Evolutionary conservation across 2,329 filamentous ascomycete genomes (phyloP).

Genomic region (Hypoxylon sp.): DNA sequence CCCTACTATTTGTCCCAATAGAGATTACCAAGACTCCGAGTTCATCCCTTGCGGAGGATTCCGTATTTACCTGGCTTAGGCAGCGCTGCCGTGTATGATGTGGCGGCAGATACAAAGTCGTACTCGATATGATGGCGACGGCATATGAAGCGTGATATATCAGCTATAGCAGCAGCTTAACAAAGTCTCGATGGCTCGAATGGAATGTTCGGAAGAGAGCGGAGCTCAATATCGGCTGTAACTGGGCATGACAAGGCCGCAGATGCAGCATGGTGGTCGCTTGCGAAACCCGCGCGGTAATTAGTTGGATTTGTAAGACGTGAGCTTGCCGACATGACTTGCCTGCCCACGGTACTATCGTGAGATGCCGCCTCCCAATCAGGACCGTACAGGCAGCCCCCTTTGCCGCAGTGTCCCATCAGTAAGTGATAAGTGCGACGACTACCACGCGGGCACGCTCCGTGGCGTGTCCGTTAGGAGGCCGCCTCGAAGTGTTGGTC

Average conservation of each 20-base stretch:
- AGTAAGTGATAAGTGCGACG: background rate
- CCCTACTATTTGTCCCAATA: background rate
- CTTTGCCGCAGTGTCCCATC: slow-evolving; percentile 1
- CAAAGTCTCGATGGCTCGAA: slow-evolving; percentile 11
- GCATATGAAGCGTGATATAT: background rate
- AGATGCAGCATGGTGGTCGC: slow-evolving; percentile 4
- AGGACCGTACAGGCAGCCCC: background rate
- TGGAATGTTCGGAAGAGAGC: slow-evolving; percentile 30
- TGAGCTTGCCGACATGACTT: slow-evolving; percentile 23
- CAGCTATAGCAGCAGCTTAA: slow-evolving; percentile 2
- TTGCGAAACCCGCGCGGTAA: slow-evolving; percentile 31
- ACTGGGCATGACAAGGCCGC: too few relatives aligned
- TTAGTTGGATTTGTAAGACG: slow-evolving; percentile 22
- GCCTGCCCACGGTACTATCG: slow-evolving; percentile 27
- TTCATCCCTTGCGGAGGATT: too few relatives aligned
- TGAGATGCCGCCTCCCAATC: slow-evolving; percentile 29
- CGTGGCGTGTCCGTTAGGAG: slow-evolving; percentile 1
- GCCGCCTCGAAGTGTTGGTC: slow-evolving; percentile 8
- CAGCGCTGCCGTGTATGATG: too few relatives aligned
- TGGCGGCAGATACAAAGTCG: slow-evolving; percentile 14
- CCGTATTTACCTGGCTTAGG: too few relatives aligned
- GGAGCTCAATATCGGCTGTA: slow-evolving; percentile 15
- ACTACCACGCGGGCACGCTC: slow-evolving; percentile 5
- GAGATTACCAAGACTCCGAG: too few relatives aligned
- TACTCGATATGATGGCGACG: background rate